phyloP scores from a whole-genome alignment of 2,329 filamentous ascomycete species.

The Trichoderma brevicompactum region DNA sequence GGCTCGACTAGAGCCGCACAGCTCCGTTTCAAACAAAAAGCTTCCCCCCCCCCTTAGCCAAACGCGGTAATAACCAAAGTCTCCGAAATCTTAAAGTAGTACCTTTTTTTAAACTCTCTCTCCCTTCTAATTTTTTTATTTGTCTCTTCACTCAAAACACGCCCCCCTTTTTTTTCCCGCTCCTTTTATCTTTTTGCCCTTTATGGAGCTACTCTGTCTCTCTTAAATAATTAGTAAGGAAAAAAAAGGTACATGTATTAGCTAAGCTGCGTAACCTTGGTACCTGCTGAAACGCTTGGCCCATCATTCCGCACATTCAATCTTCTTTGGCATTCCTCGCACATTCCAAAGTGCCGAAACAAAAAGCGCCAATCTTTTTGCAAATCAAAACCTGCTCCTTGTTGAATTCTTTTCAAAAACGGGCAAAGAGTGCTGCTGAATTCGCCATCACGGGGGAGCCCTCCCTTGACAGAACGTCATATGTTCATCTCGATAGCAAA shows the following conservation, averaged over 20 bases:
- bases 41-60: not conserved
- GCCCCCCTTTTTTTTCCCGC: not conserved
- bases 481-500: no score
- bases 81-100: no score
- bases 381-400: no score
- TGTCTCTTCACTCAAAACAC: not conserved
- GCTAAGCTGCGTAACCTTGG: not conserved
- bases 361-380: no score
- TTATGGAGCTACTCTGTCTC: no score
- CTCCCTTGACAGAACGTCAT: no score
- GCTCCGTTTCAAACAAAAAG: constrained; percentile 10
- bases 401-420: no score
- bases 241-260: not conserved
- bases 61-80: constrained; percentile 12
- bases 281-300: no score
- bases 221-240: no score
- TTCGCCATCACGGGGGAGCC: no score
- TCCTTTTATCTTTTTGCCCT: not conserved
- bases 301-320: no score
- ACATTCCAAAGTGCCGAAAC: not conserved
- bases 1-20: constrained; percentile 21
- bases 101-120: not conserved
- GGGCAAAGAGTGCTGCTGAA: no score
- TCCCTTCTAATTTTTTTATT: not conserved
- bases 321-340: not conserved